Percentiles rank a stretch among this genome's conserved stretches.
Evolutionary conservation across 2,329 filamentous ascomycete genomes (phyloP).

Genomic region (Zymoseptoria ardabiliae): DNA sequence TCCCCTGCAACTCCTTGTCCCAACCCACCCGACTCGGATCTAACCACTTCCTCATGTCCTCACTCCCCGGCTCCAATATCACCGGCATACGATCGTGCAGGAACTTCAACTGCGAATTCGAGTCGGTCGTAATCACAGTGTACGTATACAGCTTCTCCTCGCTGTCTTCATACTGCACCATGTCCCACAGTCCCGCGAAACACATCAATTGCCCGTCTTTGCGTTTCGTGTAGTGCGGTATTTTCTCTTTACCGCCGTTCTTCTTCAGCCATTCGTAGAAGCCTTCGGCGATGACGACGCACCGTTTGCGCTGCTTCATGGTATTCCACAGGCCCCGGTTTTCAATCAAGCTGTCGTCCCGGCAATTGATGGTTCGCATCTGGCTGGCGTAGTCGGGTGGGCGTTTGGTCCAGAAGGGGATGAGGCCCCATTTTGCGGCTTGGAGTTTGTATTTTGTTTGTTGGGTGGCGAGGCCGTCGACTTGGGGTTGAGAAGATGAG

Average conservation of each 20-base stretch:
- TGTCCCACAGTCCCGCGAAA: conserved; percentile 88
- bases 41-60: conserved; percentile 66
- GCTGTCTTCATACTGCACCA: conserved; percentile 67
- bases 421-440: conserved; percentile 90
- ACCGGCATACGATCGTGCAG: conserved; percentile 96
- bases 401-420: conserved; percentile 89
- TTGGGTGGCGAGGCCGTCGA: conserved; percentile 20
- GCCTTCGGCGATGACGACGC: conserved; percentile 79
- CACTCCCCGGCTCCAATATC: conserved; percentile 69
- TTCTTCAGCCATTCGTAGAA: conserved; percentile 96
- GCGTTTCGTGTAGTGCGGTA: conserved; percentile 76
- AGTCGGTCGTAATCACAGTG: conserved; percentile 85
- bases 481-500: conserved; percentile 8
- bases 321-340: conserved; percentile 80
- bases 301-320: conserved; percentile 86
- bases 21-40: conserved; percentile 66
- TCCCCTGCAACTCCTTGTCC: conserved; percentile 67
- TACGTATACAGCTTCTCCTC: conserved; percentile 76
- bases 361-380: conserved; percentile 90
- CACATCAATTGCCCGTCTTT: conserved; percentile 79
- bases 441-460: conserved; percentile 70
- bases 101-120: conserved; percentile 75
- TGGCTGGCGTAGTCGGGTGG: conserved; percentile 69
- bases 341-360: conserved; percentile 73
- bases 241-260: conserved; percentile 65